Conservation (phyloP, 2,329 filamentous ascomycete species). For the Mariannaea sp. region DNA sequence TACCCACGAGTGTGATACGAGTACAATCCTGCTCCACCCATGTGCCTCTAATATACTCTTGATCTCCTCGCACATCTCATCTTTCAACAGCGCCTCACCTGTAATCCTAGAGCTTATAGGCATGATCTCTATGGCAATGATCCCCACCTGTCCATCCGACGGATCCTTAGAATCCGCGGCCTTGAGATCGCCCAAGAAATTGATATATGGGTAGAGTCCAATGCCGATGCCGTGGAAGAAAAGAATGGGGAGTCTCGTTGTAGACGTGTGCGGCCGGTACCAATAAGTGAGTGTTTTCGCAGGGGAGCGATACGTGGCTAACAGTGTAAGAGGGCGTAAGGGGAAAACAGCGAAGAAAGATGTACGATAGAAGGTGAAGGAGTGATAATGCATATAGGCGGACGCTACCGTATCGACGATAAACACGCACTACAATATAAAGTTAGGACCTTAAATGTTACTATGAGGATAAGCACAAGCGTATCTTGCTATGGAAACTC, state of each 20-base stretch:
- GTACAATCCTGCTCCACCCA: constrained; percentile 56
- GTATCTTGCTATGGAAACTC: constrained; percentile 26
- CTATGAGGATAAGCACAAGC: neutral
- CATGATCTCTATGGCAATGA: constrained; percentile 64
- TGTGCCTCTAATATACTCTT: constrained; percentile 56
- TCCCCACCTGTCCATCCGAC: constrained; percentile 56
- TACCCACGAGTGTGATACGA: constrained; percentile 54
- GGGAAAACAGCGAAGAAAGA: constrained; percentile 54
- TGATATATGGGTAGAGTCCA: constrained; percentile 58
- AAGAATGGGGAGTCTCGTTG: constrained; percentile 59
- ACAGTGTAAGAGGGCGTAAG: constrained; percentile 53
- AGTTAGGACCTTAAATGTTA: constrained; percentile 16
- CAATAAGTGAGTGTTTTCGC: constrained; percentile 52
- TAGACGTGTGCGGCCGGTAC: constrained; percentile 55
- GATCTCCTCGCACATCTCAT: constrained; percentile 58
- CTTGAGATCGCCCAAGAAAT: constrained; percentile 59
- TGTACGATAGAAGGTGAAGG: constrained; percentile 55
- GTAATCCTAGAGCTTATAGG: constrained; percentile 63
- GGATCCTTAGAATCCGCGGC: constrained; percentile 37
- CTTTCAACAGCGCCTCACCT: constrained; percentile 49
- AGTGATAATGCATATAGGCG: constrained; percentile 46
- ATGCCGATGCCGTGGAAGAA: constrained; percentile 67
- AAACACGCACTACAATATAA: constrained; percentile 46
- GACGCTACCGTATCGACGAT: constrained; percentile 50
- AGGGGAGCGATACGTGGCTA: constrained; percentile 51